Evolutionary conservation across 768 basidiomycete species (phyloP), one percentile per base, ranked within the genome.

Genomic region (Kwoniella newhampshirensis): DNA sequence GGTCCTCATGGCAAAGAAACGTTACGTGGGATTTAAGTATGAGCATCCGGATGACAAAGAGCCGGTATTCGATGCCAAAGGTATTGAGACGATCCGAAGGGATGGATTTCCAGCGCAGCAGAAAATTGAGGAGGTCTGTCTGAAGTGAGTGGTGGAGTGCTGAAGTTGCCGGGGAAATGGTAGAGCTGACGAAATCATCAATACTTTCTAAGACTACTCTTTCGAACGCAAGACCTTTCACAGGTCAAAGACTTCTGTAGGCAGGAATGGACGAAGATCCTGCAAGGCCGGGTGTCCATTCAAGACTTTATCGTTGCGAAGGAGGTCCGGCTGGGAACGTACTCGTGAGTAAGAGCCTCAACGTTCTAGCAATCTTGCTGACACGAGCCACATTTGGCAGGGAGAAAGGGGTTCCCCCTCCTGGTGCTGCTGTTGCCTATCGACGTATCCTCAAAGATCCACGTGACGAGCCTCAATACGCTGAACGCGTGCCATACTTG

Each of bases 11-110:
- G 90, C 94, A 1, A 99, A 99, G 81, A 99, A 99, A 75, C 85
- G 94, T 65, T 99, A 99, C 65, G 94, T 98, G 20, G 96, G 96
- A 0, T 96, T 89, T 80, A 94, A 92, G 72, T 97, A 87, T 62
- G 96, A 99, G 76, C 82, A 78, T 51, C 82, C 86, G 0, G 88
- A 91, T 62, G 89, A 96, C 12, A 74, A 56, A 0, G 85, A 86
- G 43, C 89, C 92, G 1, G 79, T 77, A 0, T 96, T 98, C 66
- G 94, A 99, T 65, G 96, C 92, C 5, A 98, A 99, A 73, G 96
- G 96, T 0, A 97, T 99, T 51, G 96, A 99, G 77, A 97, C 92
- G 1, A 88, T 98, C 27, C 83, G 96, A 4, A 81, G 96, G 57
- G 96, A 99, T 68, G 91, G 91, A 9, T 85, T 96, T 27, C 83